These are phyloP conservation scores for Coriaria nepalensis DNA, from an alignment of 306 rosid species.

Conservation along the genomic window DNA sequence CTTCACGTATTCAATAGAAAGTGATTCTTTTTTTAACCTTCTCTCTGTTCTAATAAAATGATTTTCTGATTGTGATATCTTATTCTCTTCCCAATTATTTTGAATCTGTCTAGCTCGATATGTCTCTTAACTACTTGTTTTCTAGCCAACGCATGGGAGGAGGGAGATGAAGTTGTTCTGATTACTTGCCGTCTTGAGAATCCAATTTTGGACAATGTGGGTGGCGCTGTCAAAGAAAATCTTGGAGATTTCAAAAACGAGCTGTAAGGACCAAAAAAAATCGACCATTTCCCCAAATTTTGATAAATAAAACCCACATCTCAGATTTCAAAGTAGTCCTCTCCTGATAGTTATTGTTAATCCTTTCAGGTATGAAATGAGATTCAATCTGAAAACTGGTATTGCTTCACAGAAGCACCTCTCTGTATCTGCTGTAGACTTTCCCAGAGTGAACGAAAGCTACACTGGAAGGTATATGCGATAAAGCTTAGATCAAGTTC, in stretches of 20 bases:
- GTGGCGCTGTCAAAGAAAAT: conserved; percentile 57
- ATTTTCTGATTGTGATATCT: too few relatives aligned
- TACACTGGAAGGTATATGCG: conserved; percentile 68
- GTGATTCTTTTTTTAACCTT: too few relatives aligned
- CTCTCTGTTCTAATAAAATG: too few relatives aligned
- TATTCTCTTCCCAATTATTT: too few relatives aligned
- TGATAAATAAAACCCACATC: too few relatives aligned
- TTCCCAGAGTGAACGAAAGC: conserved; percentile 86
- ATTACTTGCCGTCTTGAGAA: conserved; percentile 77
- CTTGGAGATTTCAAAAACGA: conserved; percentile 58
- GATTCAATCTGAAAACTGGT: conserved; percentile 72
- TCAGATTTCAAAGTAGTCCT: too few relatives aligned
- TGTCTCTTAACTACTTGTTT: background rate
- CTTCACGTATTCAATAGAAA: too few relatives aligned
- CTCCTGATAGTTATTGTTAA: background rate
- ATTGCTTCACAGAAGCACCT: conserved; percentile 64
- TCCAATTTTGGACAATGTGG: conserved; percentile 51
- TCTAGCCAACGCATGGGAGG: conserved; percentile 98
- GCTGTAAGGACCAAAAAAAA: conserved; percentile 33
- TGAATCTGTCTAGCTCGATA: too few relatives aligned
- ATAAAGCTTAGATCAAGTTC: too few relatives aligned
- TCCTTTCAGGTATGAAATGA: conserved; percentile 71
- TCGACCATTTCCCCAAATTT: too few relatives aligned
- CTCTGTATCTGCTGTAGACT: conserved; percentile 67
- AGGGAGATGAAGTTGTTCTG: conserved; percentile 83